Evolutionary conservation across 176 grass and related monocot species (phyloP).

Genomic region (Miscanthus lutarioriparius): DNA sequence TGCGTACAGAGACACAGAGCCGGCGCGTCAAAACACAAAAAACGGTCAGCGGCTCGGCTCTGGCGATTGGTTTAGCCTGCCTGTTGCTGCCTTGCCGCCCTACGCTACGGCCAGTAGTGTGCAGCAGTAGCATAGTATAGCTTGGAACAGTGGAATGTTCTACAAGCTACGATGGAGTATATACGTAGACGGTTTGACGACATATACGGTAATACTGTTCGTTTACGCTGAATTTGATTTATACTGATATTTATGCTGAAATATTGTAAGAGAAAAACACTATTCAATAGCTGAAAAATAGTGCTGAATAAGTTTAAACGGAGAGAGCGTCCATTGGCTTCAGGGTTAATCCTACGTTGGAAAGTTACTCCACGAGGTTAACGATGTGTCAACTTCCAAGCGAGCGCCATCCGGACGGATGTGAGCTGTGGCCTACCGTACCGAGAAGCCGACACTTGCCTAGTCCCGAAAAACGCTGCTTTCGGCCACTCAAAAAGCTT

Average conservation of each 20-base stretch:
- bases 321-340: no score
- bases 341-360: no score
- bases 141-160: neutral
- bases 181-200: no score
- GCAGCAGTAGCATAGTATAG: neutral
- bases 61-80: neutral
- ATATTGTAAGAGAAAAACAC: no score
- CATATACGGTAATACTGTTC: no score
- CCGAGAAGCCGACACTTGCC: slow-evolving; percentile 43
- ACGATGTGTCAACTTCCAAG: neutral
- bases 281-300: no score
- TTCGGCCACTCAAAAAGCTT: slow-evolving; percentile 9
- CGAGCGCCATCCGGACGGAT: neutral
- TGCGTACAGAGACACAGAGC: neutral
- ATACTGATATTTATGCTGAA: no score
- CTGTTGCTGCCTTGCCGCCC: neutral
- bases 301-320: no score
- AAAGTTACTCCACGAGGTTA: neutral
- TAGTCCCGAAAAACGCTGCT: slow-evolving; percentile 36
- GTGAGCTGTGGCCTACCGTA: neutral
- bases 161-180: no score
- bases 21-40: slow-evolving; percentile 1
- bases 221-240: no score
- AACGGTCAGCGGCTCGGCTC: neutral
- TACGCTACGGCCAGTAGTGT: neutral